Percentiles rank a stretch among this genome's conserved stretches.
These are phyloP conservation scores for Fimicolochytrium jonesii DNA, from an alignment of 192 early-diverging fungal species.

Conservation along the genomic window DNA sequence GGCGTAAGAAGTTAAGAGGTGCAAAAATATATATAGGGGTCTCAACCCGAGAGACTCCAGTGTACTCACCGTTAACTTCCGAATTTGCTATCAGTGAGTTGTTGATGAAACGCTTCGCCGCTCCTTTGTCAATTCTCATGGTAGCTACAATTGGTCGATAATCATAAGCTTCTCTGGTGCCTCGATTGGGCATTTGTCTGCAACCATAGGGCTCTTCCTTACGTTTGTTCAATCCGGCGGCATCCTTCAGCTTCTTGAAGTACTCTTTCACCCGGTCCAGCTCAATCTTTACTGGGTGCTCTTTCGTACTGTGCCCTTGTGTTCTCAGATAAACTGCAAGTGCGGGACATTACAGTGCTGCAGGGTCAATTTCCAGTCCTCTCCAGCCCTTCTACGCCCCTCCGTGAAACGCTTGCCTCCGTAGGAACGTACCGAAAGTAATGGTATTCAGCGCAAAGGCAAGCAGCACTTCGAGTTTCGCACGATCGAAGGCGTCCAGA, in stretches of 20 bases:
- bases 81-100: conserved; percentile 5
- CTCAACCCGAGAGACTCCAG: background rate
- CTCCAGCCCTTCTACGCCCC: too few species aligned
- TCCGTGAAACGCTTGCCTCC: background rate
- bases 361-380: too few species aligned
- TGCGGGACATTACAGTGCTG: too few species aligned
- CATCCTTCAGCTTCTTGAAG: conserved; percentile 16
- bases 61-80: conserved; percentile 2
- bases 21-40: background rate
- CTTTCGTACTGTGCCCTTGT: conserved; percentile 8
- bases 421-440: conserved; percentile 17
- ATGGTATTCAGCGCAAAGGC: conserved; percentile 22
- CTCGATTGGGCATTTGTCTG: too few species aligned
- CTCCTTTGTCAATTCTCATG: conserved; percentile 6
- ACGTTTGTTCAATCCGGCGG: conserved; percentile 13
- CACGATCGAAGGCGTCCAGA: conserved; percentile 9
- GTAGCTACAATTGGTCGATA: background rate
- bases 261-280: conserved; percentile 20
- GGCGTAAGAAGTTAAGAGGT: background rate
- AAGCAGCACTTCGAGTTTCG: conserved; percentile 17
- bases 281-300: conserved; percentile 20
- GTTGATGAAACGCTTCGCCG: conserved; percentile 17
- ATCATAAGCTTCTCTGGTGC: too few species aligned
- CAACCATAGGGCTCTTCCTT: background rate
- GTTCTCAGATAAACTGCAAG: conserved; percentile 25